Evolutionary conservation across 2,329 filamentous ascomycete genomes (phyloP).

Genomic region (Pseudocercospora macadamiae): DNA sequence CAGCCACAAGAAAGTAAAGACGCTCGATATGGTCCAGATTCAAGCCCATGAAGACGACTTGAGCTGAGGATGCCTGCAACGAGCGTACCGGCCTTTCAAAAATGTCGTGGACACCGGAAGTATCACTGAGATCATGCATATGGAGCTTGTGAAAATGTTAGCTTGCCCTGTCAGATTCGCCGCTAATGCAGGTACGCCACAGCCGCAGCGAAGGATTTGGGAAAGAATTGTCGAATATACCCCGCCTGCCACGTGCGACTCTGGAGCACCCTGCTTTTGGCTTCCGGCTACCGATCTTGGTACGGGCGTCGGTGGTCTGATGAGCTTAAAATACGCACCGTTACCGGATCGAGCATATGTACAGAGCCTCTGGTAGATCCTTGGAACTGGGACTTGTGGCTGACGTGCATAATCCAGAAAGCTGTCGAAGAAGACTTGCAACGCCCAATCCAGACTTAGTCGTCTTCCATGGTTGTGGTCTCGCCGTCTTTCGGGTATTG

Average conservation of each 20-base stretch:
- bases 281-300: background rate
- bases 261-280: background rate
- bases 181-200: slow-evolving; percentile 4
- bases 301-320: background rate
- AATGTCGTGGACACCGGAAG: background rate
- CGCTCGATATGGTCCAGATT: background rate
- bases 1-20: no score
- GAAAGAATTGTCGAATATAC: background rate
- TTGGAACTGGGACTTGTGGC: no score
- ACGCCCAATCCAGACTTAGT: no score
- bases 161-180: background rate
- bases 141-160: no score
- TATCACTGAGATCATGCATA: background rate
- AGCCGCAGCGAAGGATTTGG: background rate
- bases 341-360: background rate
- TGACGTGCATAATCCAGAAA: background rate
- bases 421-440: no score
- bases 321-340: no score
- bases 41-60: background rate
- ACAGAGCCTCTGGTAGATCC: no score
- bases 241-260: background rate
- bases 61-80: background rate
- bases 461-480: no score
- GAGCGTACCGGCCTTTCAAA: background rate
- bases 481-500: no score